phyloP scores from a whole-genome alignment of 495 filamentous ascomycete genomes.

The Neurospora sp. region DNA sequence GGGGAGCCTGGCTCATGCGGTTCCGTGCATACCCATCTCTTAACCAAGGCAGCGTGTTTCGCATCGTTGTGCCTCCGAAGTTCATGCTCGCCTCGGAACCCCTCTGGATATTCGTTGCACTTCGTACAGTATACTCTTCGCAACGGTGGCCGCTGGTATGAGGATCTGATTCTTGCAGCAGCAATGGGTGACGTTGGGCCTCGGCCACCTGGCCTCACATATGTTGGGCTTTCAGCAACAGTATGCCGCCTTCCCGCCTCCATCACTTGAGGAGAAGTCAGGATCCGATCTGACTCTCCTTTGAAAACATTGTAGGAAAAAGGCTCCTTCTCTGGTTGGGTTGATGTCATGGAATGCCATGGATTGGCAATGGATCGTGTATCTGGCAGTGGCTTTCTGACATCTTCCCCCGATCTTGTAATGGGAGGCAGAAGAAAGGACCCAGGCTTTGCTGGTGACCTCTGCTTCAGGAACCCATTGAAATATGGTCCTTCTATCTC shows the following conservation, averaged over 20 bases:
- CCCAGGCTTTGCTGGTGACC: conserved; percentile 22
- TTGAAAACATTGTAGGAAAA: conserved; percentile 18
- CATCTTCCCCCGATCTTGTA: conserved; percentile 20
- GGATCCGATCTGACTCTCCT: conserved; percentile 22
- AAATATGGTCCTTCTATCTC: conserved; percentile 30
- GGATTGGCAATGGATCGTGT: conserved; percentile 30
- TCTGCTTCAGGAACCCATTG: conserved; percentile 35
- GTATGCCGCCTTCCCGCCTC: conserved; percentile 36
- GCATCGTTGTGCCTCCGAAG: conserved; percentile 79
- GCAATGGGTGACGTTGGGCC: conserved; percentile 30
- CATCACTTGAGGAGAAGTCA: conserved; percentile 22
- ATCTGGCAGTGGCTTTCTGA: conserved; percentile 33
- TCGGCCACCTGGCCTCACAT: conserved; percentile 24
- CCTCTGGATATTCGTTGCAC: conserved; percentile 74
- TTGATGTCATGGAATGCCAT: conserved; percentile 17
- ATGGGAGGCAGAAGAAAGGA: conserved; percentile 24
- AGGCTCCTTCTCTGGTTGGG: conserved; percentile 18
- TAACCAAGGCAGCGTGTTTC: conserved; percentile 61
- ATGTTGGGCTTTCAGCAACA: conserved; percentile 36
- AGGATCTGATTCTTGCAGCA: conserved; percentile 50
- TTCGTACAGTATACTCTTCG: conserved; percentile 67
- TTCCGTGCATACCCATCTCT: conserved; percentile 66
- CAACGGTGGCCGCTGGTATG: conserved; percentile 67
- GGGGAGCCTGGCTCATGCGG: conserved; percentile 31
- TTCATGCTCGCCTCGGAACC: conserved; percentile 92